A percentile compares a stretch with the other conserved stretches of the same genome.
phyloP scores from a whole-genome alignment of 2,329 filamentous ascomycete species.

The Ascochyta koolunga region DNA sequence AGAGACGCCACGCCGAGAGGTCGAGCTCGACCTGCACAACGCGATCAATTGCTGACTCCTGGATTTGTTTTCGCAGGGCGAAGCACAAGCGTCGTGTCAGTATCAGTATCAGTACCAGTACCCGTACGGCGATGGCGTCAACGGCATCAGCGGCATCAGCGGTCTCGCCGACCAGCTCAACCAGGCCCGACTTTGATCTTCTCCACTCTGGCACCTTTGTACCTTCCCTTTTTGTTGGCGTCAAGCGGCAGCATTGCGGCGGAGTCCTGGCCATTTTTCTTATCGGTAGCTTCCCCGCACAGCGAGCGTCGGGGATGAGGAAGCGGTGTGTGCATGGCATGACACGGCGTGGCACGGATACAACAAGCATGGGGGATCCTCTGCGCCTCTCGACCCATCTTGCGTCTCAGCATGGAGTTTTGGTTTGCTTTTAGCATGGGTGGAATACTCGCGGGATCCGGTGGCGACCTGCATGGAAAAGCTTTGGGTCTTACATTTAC shows the following conservation, averaged over 20 bases:
- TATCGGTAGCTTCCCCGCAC: slow-evolving; percentile 20
- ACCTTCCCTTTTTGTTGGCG: slow-evolving; percentile 27
- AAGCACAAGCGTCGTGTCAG: slow-evolving; percentile 25
- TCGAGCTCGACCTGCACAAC: slow-evolving; percentile 43
- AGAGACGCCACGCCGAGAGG: slow-evolving; percentile 45
- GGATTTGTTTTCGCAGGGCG: slow-evolving; percentile 36
- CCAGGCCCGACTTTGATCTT: slow-evolving; percentile 40
- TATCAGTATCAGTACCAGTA: slow-evolving; percentile 26
- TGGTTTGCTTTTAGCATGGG: slow-evolving; percentile 34
- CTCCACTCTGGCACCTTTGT: slow-evolving; percentile 20
- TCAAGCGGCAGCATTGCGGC: slow-evolving; percentile 28
- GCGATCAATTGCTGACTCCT: slow-evolving; percentile 47
- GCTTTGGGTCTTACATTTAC: slow-evolving; percentile 22
- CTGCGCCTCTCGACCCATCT: slow-evolving; percentile 5
- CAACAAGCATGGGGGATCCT: neutral
- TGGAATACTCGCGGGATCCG: slow-evolving; percentile 12
- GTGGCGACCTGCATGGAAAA: slow-evolving; percentile 29
- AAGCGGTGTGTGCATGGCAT: slow-evolving; percentile 28
- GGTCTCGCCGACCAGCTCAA: slow-evolving; percentile 42
- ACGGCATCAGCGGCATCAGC: slow-evolving; percentile 26
- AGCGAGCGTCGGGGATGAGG: slow-evolving; percentile 24
- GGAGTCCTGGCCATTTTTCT: slow-evolving; percentile 21
- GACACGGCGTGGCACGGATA: slow-evolving; percentile 2
- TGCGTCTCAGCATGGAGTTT: slow-evolving; percentile 43
- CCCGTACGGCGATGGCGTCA: slow-evolving; percentile 23